Percentiles rank a stretch among this genome's conserved stretches.
Evolutionary conservation across 495 filamentous ascomycete genomes (phyloP).

Genomic region (Penicillium longicatenatum): DNA sequence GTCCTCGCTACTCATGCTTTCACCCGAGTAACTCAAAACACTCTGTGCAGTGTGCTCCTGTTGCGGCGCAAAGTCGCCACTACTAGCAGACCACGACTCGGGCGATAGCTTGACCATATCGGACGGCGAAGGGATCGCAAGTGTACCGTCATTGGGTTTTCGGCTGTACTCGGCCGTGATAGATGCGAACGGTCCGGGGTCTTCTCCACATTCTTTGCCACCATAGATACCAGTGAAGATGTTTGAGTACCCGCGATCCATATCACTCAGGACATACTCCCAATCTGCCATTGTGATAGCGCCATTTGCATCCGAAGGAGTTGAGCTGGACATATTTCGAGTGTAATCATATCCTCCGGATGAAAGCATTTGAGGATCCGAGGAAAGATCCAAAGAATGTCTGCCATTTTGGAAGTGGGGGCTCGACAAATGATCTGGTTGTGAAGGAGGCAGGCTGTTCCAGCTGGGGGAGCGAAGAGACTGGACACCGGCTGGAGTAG

Average conservation of each 20-base stretch:
- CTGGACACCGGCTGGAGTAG: constrained; percentile 25
- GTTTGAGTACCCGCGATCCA: constrained; percentile 77
- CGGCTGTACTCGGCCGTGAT: constrained; percentile 41
- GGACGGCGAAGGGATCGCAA: constrained; percentile 23
- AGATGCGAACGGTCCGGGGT: constrained; percentile 47
- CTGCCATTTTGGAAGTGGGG: constrained; percentile 14
- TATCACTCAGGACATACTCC: constrained; percentile 74
- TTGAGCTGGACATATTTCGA: constrained; percentile 35
- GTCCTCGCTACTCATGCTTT: constrained; percentile 62
- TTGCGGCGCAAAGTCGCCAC: constrained; percentile 32
- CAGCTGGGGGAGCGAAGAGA: constrained; percentile 43
- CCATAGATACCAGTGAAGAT: constrained; percentile 86
- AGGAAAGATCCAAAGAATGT: constrained; percentile 23
- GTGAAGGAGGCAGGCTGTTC: constrained; percentile 42
- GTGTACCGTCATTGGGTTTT: constrained; percentile 25
- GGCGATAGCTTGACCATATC: constrained; percentile 41
- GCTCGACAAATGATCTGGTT: constrained; percentile 33
- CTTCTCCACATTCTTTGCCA: constrained; percentile 58
- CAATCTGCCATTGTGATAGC: constrained; percentile 67
- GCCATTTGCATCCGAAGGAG: constrained; percentile 31
- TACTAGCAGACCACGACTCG: constrained; percentile 47
- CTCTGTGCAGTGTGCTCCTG: constrained; percentile 59
- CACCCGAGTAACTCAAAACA: constrained; percentile 74
- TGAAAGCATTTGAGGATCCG: constrained; percentile 15
- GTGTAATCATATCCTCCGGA: constrained; percentile 32